Evolutionary conservation across 2,329 filamentous ascomycete species (phyloP), one percentile per base, ranked within the genome.

Genomic region (Cladophialophora chaetospira): DNA sequence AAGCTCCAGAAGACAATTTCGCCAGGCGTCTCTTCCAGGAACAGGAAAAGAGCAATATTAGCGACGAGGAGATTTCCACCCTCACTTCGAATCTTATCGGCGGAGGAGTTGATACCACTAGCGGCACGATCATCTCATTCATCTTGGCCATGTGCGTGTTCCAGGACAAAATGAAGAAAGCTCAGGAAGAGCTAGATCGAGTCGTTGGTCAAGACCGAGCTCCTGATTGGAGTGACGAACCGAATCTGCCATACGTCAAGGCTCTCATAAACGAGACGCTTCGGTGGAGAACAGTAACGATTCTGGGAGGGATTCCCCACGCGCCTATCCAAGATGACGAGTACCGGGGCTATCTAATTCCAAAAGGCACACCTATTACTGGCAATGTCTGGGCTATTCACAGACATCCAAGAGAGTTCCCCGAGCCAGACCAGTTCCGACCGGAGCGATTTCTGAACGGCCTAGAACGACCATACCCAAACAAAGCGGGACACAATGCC

Each of bases 401-500:
- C 60, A 25, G 60, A 68, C 71, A 46, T 67, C 77, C 1, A 74
- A 21, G 51, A 26, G 68, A 75, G 25, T 77, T 76, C 65, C 71
- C 71, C 0, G 54, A 71, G 5, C 67, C 70, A 69, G 69, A 69
- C 56, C 31, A 17, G 0, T 81, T 79, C 67, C 69, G 71, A 1
- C 78, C 78, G 0, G 75, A 77, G 21, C 70, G 78, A 0, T 77
- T 73, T 60, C 60, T 79, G 0, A 67, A 60, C 11, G 56, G 56
- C 4, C 52, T 58, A 5, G 56, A 62, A 33, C 71, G 78, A 3
- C 77, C 77, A 0, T 82, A 82, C 57, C 77, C 78, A 0, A 72
- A 73, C 8, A 77, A 80, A 59, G 73, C 70, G 48, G 76, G 77
- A 0, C 80, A 82, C 64, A 81, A 82, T 77, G 79, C 79, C 1